Percentiles rank a stretch among this genome's conserved stretches.
These are phyloP conservation scores for Solanum infundibuliforme DNA, from an alignment of 257 asterid genomes.

Conservation along the genomic window DNA sequence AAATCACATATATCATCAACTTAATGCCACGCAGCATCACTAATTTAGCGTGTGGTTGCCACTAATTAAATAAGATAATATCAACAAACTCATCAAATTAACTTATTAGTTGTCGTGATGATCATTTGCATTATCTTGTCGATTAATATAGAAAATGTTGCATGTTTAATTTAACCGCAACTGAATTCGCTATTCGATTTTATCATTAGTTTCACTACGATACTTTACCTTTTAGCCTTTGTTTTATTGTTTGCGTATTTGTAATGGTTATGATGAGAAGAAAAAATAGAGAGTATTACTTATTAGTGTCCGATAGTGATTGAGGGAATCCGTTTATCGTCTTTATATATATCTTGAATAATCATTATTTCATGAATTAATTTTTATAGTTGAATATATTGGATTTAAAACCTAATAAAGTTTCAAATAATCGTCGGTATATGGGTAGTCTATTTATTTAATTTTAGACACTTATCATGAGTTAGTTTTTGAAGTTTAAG, in stretches of 20 bases:
- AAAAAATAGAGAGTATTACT: neutral
- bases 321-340: neutral
- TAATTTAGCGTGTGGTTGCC: constrained; percentile 10
- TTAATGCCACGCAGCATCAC: neutral
- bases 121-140: neutral
- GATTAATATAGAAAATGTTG: neutral
- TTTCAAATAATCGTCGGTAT: neutral
- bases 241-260: neutral
- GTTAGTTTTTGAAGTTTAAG: too few species aligned
- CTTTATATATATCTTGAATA: neutral
- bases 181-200: neutral
- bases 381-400: neutral
- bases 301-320: too few species aligned
- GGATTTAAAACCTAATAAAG: neutral
- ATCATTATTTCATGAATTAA: neutral
- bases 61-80: neutral
- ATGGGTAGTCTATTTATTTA: neutral
- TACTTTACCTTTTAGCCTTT: neutral
- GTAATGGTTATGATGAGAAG: neutral
- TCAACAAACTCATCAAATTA: neutral
- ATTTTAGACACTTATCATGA: neutral
- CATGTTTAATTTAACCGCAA: neutral
- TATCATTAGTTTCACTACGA: neutral
- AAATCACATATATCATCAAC: neutral
- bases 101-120: neutral